phyloP scores from a whole-genome alignment of 257 asterid species.

The Echites panduratus region DNA sequence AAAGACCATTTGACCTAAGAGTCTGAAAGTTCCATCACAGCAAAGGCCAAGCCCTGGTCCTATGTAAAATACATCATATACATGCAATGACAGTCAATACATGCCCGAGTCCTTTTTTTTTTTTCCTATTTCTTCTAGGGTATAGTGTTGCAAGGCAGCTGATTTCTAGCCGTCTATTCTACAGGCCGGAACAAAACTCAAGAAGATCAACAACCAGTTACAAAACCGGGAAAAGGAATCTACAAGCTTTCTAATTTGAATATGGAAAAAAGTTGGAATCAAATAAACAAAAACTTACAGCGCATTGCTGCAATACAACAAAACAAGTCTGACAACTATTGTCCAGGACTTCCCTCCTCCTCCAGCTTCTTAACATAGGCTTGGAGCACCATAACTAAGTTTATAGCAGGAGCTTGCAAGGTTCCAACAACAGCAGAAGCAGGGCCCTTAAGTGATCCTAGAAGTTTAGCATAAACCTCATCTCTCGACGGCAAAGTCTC shows the following conservation, averaged over 20 bases:
- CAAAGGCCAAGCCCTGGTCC: not conserved
- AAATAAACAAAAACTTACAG: slow-evolving; percentile 9
- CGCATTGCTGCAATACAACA: slow-evolving; percentile 1
- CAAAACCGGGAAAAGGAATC: slow-evolving; percentile 4
- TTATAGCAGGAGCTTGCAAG: slow-evolving; percentile 87
- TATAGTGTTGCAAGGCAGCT: not conserved
- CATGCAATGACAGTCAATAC: not conserved
- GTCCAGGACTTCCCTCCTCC: slow-evolving; percentile 42
- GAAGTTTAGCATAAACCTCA: slow-evolving; percentile 60
- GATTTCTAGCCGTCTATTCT: not conserved
- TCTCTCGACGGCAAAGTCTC: slow-evolving; percentile 75
- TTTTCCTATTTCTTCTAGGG: not conserved
- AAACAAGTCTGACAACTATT: slow-evolving; percentile 24
- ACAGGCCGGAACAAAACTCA: not conserved
- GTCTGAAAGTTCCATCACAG: not conserved
- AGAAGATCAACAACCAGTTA: not conserved
- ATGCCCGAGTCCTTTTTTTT: not conserved
- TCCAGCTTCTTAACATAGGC: slow-evolving; percentile 86
- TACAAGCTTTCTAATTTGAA: slow-evolving; percentile 14
- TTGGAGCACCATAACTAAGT: slow-evolving; percentile 60
- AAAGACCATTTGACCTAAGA: not conserved
- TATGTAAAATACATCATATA: not conserved
- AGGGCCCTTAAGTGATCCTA: slow-evolving; percentile 82
- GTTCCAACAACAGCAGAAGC: slow-evolving; percentile 92
- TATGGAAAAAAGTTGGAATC: not conserved